Conservation (phyloP, 2,329 filamentous ascomycete species). For the Trichoderma brevicompactum region DNA sequence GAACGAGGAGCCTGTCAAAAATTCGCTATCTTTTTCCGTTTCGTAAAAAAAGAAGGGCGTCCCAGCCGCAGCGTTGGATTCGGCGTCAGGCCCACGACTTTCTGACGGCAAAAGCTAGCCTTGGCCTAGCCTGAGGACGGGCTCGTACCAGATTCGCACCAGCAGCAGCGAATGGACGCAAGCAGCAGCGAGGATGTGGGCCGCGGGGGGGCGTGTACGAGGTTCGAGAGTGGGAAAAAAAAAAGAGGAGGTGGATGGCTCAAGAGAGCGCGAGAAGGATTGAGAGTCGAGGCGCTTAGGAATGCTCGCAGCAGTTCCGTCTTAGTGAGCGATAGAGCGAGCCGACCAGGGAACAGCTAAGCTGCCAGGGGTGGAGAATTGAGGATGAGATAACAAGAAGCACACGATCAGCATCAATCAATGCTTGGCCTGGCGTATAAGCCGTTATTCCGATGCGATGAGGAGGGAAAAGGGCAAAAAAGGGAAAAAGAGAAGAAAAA, state of each 20-base stretch:
- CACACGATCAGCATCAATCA: neutral
- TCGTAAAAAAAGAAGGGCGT: constrained; percentile 12
- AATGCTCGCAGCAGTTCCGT: neutral
- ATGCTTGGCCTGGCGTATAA: neutral
- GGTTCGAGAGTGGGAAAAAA: neutral
- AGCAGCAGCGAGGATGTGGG: constrained; percentile 4
- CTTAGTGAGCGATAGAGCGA: neutral
- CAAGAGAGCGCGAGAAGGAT: neutral
- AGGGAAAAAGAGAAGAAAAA: neutral
- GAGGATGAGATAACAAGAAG: neutral
- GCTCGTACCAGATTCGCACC: constrained; percentile 1
- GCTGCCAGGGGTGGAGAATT: neutral
- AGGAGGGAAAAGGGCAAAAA: neutral
- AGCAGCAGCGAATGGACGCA: constrained; percentile 13
- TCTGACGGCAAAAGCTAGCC: neutral
- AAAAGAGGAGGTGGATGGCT: constrained; percentile 4
- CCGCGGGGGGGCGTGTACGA: neutral
- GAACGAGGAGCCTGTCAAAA: neutral
- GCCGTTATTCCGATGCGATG: neutral
- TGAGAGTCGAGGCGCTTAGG: constrained; percentile 2
- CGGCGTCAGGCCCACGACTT: neutral
- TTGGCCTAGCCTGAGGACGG: neutral
- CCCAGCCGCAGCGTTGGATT: neutral
- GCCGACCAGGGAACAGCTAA: neutral
- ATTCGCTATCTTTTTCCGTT: neutral